phyloP scores from a whole-genome alignment of 495 filamentous ascomycete species.

The Aspergillus asperescens region DNA sequence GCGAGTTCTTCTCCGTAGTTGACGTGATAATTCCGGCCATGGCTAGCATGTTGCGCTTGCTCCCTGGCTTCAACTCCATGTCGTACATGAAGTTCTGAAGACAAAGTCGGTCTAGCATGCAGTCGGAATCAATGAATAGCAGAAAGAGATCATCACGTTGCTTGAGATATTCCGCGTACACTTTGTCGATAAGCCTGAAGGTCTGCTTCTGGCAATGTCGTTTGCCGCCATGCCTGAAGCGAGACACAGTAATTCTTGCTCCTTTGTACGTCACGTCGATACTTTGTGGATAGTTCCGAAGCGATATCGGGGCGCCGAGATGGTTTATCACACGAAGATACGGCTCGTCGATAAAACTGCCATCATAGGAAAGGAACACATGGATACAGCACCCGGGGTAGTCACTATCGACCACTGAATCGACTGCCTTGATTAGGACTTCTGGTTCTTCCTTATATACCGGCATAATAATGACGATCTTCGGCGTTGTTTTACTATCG shows the following conservation, averaged over 20 bases:
- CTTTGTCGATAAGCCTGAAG: constrained; percentile 89
- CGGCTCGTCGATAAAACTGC: constrained; percentile 78
- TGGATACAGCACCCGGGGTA: constrained; percentile 93
- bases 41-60: constrained; percentile 87
- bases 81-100: constrained; percentile 98
- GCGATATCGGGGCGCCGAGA: constrained; percentile 74
- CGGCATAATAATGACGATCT: constrained; percentile 96
- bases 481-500: constrained; percentile 81
- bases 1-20: constrained; percentile 80
- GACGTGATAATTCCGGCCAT: constrained; percentile 99
- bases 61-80: constrained; percentile 96
- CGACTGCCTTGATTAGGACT: constrained; percentile 78
- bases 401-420: constrained; percentile 91
- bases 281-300: constrained; percentile 77
- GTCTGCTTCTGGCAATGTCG: constrained; percentile 89
- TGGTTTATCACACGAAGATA: constrained; percentile 85
- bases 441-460: constrained; percentile 91
- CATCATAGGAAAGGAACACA: constrained; percentile 95
- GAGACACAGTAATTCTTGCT: constrained; percentile 82
- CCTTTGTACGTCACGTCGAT: constrained; percentile 84
- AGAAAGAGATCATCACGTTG: constrained; percentile 91
- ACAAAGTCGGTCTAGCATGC: constrained; percentile 87
- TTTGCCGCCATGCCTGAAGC: constrained; percentile 93
- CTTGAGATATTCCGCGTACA: constrained; percentile 85
- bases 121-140: constrained; percentile 97